phyloP scores from a whole-genome alignment of 2,329 filamentous ascomycete genomes.

The Penicillium italicum region DNA sequence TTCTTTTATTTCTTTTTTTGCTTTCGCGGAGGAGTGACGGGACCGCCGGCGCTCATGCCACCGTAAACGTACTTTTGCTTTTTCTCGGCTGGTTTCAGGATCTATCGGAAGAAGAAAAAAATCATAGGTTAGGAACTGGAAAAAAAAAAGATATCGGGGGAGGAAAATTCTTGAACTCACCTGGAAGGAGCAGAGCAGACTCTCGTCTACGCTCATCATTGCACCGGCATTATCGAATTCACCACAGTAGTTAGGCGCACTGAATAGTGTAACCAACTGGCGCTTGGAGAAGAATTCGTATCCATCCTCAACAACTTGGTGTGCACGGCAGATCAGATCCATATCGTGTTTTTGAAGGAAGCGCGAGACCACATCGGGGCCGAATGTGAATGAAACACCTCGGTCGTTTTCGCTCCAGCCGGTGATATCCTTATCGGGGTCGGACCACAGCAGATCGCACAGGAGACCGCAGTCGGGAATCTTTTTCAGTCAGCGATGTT shows the following conservation, averaged over 20 bases:
- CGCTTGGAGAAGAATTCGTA: conserved; percentile 99
- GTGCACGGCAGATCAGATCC: conserved; percentile 97
- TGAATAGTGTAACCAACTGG: conserved; percentile 95
- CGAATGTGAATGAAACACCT: conserved; percentile 97
- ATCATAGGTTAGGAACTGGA: conserved; percentile 12
- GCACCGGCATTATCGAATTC: conserved; percentile 99
- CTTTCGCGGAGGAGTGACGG: conserved; percentile 68
- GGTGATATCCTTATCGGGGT: conserved; percentile 98
- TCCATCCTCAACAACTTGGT: conserved; percentile 97
- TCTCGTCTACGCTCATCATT: conserved; percentile 99
- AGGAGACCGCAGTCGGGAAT: conserved; percentile 97
- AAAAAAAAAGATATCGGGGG: not conserved
- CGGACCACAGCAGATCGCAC: conserved; percentile 96
- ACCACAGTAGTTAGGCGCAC: conserved; percentile 97
- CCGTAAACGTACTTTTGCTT: conserved; percentile 99
- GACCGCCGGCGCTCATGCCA: conserved; percentile 66
- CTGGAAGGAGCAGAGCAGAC: conserved; percentile 98
- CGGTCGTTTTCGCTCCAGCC: conserved; percentile 99
- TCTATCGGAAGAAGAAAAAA: conserved; percentile 52
- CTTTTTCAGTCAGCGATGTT: conserved; percentile 53
- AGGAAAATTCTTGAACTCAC: conserved; percentile 46
- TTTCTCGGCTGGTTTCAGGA: conserved; percentile 99
- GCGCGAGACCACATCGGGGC: conserved; percentile 91
- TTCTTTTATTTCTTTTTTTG: conserved; percentile 66
- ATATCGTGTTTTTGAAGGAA: conserved; percentile 99